Percentiles rank a stretch among this genome's conserved stretches.
Conservation (phyloP, 106 monocot species). For the Dendrobium huoshanense region DNA sequence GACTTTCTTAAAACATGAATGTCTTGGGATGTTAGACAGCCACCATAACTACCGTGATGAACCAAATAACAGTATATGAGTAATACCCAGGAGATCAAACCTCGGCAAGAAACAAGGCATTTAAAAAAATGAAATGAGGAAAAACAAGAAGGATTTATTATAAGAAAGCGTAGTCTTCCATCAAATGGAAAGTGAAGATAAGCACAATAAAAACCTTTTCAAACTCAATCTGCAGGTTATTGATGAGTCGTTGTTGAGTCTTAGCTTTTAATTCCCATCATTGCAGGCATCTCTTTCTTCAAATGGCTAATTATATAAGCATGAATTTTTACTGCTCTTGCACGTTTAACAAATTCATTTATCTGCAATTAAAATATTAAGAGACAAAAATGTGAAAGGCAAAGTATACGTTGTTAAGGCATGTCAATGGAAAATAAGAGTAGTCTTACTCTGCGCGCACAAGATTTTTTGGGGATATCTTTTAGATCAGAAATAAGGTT, state of each 20-base stretch:
- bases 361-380: conserved; percentile 30
- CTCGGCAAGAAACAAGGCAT: too few species aligned
- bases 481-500: conserved; percentile 91
- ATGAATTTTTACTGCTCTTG: conserved; percentile 87
- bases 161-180: too few species aligned
- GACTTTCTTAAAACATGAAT: too few species aligned
- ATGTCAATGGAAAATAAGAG: not conserved
- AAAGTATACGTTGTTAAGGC: too few species aligned
- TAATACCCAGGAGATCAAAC: too few species aligned
- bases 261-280: conserved; percentile 97
- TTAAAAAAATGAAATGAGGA: too few species aligned
- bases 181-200: too few species aligned
- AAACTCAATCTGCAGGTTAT: conserved; percentile 77
- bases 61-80: too few species aligned
- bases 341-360: conserved; percentile 96
- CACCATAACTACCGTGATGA: too few species aligned
- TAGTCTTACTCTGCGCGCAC: conserved; percentile 54
- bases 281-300: conserved; percentile 92
- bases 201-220: conserved; percentile 17
- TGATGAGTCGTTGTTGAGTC: conserved; percentile 69
- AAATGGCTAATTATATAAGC: conserved; percentile 90
- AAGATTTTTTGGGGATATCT: conserved; percentile 93
- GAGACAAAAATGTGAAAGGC: not conserved
- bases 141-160: too few species aligned
- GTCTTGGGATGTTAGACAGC: too few species aligned